Conservation (phyloP, 768 basidiomycete species). For the Mycena venus region DNA sequence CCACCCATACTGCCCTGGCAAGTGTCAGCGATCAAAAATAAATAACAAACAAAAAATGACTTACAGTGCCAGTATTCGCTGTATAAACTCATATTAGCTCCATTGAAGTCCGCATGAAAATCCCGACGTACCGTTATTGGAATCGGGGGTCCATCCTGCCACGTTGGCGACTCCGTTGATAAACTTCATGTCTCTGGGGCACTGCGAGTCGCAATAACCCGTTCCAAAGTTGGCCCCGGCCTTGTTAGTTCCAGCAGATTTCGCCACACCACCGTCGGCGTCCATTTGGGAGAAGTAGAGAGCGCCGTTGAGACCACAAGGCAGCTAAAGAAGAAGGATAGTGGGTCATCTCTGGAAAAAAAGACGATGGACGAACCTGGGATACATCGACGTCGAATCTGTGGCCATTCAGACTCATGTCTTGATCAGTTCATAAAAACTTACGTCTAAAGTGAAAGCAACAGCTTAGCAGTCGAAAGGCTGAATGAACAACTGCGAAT, state of each 20-base stretch:
- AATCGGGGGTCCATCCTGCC: conserved; percentile 12
- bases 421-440: conserved; percentile 30
- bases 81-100: not conserved
- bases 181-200: conserved; percentile 73
- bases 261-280: conserved; percentile 63
- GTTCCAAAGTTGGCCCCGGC: conserved; percentile 70
- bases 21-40: not conserved
- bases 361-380: conserved; percentile 37
- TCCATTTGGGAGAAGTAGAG: conserved; percentile 74
- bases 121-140: conserved; percentile 19
- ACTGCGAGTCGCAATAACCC: conserved; percentile 78
- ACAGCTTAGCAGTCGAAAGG: conserved; percentile 1
- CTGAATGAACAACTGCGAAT: conserved; percentile 16
- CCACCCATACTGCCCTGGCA: not conserved
- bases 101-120: not conserved
- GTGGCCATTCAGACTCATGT: not conserved
- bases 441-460: conserved; percentile 33
- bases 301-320: conserved; percentile 72
- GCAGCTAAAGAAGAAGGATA: conserved; percentile 44
- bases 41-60: not conserved
- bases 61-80: conserved; percentile 52
- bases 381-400: conserved; percentile 73
- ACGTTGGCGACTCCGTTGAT: conserved; percentile 58
- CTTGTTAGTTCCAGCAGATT: conserved; percentile 51
- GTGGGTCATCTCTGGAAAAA: not conserved